These are phyloP conservation scores for Aspergillus kassunensis DNA, from an alignment of 495 filamentous ascomycete genomes.

Conservation along the genomic window DNA sequence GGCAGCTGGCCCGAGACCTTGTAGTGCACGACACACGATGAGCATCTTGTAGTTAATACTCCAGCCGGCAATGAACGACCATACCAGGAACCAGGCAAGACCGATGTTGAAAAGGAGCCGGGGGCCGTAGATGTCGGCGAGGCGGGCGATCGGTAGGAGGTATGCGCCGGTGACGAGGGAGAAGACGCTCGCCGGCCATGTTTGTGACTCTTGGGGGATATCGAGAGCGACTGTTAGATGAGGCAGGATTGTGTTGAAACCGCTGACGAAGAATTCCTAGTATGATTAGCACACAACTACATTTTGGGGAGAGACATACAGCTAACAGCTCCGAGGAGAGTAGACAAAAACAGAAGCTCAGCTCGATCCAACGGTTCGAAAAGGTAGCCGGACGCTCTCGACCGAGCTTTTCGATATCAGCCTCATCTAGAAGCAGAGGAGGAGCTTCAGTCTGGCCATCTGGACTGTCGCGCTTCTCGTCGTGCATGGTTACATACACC, in stretches of 20 bases:
- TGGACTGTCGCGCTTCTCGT: neutral
- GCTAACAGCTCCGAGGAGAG: conserved; percentile 1
- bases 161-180: conserved; percentile 13
- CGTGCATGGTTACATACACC: neutral
- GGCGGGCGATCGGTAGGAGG: conserved; percentile 6
- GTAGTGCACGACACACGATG: conserved; percentile 13
- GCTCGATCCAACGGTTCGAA: neutral
- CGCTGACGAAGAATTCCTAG: conserved; percentile 15
- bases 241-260: conserved; percentile 10
- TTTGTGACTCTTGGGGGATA: conserved; percentile 5
- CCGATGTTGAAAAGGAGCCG: conserved; percentile 9
- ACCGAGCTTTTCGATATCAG: neutral
- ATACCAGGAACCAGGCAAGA: conserved; percentile 6
- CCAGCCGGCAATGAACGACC: conserved; percentile 8
- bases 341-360: conserved; percentile 8
- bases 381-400: conserved; percentile 9
- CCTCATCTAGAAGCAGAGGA: neutral
- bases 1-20: conserved; percentile 8
- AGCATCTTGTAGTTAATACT: conserved; percentile 8
- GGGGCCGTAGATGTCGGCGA: conserved; percentile 11
- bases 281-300: neutral
- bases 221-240: neutral
- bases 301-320: neutral
- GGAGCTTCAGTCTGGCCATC: neutral
- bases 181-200: conserved; percentile 14